phyloP scores from a whole-genome alignment of 345 rosid genomes.

The Zanthoxylum bungeanum region DNA sequence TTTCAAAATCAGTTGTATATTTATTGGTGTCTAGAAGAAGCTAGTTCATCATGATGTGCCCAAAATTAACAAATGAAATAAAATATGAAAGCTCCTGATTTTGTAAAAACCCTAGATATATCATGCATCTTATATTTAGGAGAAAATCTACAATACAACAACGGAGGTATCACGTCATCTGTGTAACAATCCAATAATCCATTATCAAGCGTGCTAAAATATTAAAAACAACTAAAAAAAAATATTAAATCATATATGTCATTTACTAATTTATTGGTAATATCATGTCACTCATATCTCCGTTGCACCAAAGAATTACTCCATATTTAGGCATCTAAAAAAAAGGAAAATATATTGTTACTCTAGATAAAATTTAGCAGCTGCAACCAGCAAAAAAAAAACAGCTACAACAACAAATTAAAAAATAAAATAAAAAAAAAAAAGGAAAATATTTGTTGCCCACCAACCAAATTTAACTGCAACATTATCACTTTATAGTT shows the following conservation, averaged over 20 bases:
- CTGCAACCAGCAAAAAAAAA: background rate
- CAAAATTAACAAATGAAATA: background rate
- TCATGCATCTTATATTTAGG: background rate
- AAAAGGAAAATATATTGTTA: background rate
- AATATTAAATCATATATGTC: too few relatives aligned
- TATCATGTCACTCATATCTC: too few relatives aligned
- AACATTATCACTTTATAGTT: background rate
- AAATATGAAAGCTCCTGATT: background rate
- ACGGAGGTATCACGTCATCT: too few relatives aligned
- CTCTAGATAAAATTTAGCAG: background rate
- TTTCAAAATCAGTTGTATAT: background rate
- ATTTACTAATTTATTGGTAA: too few relatives aligned
- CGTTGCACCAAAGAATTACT: too few relatives aligned
- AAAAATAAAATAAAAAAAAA: background rate
- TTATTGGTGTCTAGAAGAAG: background rate
- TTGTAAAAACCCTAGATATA: background rate
- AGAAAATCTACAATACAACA: too few relatives aligned
- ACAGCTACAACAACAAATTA: background rate
- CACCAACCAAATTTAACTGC: slow-evolving; percentile 3
- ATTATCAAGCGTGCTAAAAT: too few relatives aligned
- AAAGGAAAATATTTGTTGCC: background rate
- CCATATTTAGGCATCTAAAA: background rate
- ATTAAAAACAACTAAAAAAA: too few relatives aligned
- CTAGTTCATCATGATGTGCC: background rate
- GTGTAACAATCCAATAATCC: too few relatives aligned